These are phyloP conservation scores for Priceomyces melissophilus DNA, from an alignment of 805 yeast species.

Conservation along the genomic window DNA sequence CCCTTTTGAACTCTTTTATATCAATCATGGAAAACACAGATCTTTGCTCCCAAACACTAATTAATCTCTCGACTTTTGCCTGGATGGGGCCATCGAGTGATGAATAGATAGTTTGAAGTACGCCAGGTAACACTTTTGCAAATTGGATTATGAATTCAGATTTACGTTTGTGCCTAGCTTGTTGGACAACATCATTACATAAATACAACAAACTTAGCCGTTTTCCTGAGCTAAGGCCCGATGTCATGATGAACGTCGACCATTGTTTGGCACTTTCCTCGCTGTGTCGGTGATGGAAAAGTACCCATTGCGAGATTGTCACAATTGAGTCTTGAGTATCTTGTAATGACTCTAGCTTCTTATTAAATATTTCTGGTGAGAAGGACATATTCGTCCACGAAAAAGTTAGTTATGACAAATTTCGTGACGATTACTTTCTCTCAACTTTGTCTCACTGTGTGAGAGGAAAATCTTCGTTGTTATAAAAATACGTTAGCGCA, in stretches of 20 bases:
- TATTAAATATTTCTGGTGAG: slow-evolving; percentile 28
- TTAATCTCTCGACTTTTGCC: slow-evolving; percentile 47
- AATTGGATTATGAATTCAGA: slow-evolving; percentile 59
- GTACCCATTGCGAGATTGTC: slow-evolving; percentile 45
- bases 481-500: slow-evolving; percentile 1
- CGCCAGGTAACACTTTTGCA: slow-evolving; percentile 44
- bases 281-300: slow-evolving; percentile 41
- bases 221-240: slow-evolving; percentile 20
- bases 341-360: slow-evolving; percentile 35
- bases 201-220: slow-evolving; percentile 62
- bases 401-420: neutral
- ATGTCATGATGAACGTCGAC: slow-evolving; percentile 25
- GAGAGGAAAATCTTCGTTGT: neutral
- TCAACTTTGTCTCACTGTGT: neutral
- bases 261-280: slow-evolving; percentile 34
- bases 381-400: slow-evolving; percentile 32
- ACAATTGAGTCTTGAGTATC: slow-evolving; percentile 47
- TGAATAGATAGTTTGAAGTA: slow-evolving; percentile 30
- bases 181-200: slow-evolving; percentile 80
- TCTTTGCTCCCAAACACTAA: slow-evolving; percentile 59
- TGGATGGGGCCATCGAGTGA: slow-evolving; percentile 33
- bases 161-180: slow-evolving; percentile 61
- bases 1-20: slow-evolving; percentile 25
- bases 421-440: neutral
- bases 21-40: slow-evolving; percentile 35